Conservation (phyloP, 495 filamentous ascomycete species). For the Penicillium riverlandense region DNA sequence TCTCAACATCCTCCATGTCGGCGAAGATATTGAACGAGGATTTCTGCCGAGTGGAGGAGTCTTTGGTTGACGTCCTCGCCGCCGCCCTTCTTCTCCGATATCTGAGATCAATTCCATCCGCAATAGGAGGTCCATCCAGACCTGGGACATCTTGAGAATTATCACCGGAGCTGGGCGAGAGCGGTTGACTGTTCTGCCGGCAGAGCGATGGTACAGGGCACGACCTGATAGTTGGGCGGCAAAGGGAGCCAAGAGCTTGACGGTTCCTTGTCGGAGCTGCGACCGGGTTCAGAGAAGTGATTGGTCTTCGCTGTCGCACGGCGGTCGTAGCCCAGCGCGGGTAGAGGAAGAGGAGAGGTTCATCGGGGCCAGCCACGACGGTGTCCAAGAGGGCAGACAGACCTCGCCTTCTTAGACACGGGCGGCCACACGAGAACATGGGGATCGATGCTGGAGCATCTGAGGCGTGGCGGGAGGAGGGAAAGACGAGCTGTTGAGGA, state of each 20-base stretch:
- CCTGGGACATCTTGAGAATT: no score
- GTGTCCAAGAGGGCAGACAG: conserved; percentile 32
- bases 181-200: conserved; percentile 4
- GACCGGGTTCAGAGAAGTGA: conserved; percentile 11
- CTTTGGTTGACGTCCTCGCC: no score
- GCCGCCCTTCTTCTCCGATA: no score
- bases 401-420: conserved; percentile 32
- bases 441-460: conserved; percentile 12
- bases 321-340: conserved; percentile 32
- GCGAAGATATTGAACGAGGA: no score
- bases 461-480: conserved; percentile 9
- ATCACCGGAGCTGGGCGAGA: no score
- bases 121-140: no score
- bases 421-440: conserved; percentile 36
- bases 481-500: conserved; percentile 2
- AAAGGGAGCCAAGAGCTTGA: background rate
- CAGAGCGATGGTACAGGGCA: conserved; percentile 4
- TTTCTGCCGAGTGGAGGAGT: no score
- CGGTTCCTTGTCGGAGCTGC: background rate
- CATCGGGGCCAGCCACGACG: conserved; percentile 26
- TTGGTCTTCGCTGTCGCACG: conserved; percentile 14
- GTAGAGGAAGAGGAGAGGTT: conserved; percentile 42
- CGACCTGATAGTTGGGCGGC: background rate
- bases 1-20: no score
- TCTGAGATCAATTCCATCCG: no score